Evolutionary conservation across 2,329 filamentous ascomycete genomes (phyloP).

Genomic region (Blumeria graminis): DNA sequence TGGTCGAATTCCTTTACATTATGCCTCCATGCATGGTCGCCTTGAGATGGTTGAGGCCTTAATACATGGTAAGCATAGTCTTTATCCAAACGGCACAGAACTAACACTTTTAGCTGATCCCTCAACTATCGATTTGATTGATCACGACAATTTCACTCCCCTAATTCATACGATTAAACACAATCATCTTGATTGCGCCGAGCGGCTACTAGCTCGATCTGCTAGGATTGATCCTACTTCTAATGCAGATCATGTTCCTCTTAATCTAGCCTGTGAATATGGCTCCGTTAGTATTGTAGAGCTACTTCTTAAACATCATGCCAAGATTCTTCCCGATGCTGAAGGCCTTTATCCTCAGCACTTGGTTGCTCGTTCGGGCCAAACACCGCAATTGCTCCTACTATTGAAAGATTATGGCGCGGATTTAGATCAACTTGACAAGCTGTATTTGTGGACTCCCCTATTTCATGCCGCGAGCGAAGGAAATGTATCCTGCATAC

Average conservation of each 20-base stretch:
- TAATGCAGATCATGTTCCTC: constrained; percentile 74
- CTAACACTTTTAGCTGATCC: constrained; percentile 28
- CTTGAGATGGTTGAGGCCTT: constrained; percentile 61
- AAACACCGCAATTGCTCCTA: constrained; percentile 54
- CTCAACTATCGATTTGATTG: constrained; percentile 62
- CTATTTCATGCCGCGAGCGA: constrained; percentile 92
- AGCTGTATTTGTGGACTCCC: constrained; percentile 92
- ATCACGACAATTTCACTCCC: constrained; percentile 93
- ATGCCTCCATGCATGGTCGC: constrained; percentile 84
- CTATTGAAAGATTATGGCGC: constrained; percentile 69
- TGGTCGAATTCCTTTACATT: constrained; percentile 77
- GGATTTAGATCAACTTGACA: constrained; percentile 78
- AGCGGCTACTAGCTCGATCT: constrained; percentile 48
- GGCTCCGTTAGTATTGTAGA: constrained; percentile 68
- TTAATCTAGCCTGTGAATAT: constrained; percentile 89
- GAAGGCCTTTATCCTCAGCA: constrained; percentile 96
- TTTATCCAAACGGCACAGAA: not conserved
- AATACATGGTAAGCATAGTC: constrained; percentile 27
- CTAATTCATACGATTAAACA: constrained; percentile 89
- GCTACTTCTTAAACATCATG: constrained; percentile 56
- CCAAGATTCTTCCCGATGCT: constrained; percentile 72
- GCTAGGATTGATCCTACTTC: constrained; percentile 72
- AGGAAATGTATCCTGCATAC: constrained; percentile 72
- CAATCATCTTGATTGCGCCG: constrained; percentile 56
- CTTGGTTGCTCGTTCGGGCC: constrained; percentile 71